These are phyloP conservation scores for Kluyveromyces dobzhanskii DNA, from an alignment of 805 yeast genomes.

Conservation along the genomic window DNA sequence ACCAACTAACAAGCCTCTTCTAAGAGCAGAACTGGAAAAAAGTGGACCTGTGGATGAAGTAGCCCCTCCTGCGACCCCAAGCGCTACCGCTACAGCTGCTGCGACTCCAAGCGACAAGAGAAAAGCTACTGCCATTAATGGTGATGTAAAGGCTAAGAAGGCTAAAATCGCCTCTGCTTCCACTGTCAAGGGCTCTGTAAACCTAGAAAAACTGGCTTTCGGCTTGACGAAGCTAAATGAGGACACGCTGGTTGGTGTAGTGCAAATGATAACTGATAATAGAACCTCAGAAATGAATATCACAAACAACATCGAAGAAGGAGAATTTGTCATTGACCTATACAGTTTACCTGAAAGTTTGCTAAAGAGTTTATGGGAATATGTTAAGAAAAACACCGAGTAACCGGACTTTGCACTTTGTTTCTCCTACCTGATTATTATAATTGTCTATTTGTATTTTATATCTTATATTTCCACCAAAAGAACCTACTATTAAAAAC, in stretches of 20 bases:
- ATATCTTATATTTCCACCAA: no score
- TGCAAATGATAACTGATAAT: constrained; percentile 96
- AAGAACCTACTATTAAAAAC: no score
- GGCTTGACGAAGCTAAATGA: constrained; percentile 82
- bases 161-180: constrained; percentile 34
- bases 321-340: constrained; percentile 94
- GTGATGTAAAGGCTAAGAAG: constrained; percentile 41
- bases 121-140: constrained; percentile 19
- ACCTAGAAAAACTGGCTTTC: constrained; percentile 83
- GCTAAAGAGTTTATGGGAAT: constrained; percentile 90
- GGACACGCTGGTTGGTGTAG: constrained; percentile 89
- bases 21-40: constrained; percentile 66
- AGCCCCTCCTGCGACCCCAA: constrained; percentile 15
- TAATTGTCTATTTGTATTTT: no score
- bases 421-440: background rate
- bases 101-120: constrained; percentile 21
- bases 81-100: constrained; percentile 14
- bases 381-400: constrained; percentile 63
- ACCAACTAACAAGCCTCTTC: constrained; percentile 65
- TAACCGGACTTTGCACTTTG: constrained; percentile 6
- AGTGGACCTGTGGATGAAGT: constrained; percentile 72
- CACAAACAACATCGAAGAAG: constrained; percentile 91
- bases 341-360: constrained; percentile 87
- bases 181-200: constrained; percentile 66
- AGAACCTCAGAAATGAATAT: constrained; percentile 91